Percentiles rank a stretch among this genome's conserved stretches.
Evolutionary conservation across 495 filamentous ascomycete species (phyloP).

Genomic region (Podospora fimiseda): DNA sequence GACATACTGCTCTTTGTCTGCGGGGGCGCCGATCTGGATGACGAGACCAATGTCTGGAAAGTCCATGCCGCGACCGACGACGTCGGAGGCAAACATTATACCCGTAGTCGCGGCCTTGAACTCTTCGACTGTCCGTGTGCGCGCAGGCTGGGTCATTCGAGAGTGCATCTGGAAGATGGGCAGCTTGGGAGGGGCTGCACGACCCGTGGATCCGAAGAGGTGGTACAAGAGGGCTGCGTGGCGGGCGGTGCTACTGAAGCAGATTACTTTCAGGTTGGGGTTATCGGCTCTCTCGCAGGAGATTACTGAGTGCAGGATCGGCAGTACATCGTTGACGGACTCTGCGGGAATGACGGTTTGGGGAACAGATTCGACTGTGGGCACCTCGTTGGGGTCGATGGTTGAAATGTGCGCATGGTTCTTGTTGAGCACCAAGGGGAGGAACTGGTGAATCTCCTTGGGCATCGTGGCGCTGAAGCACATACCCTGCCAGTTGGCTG

Average conservation of each 20-base stretch:
- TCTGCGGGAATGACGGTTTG: constrained; percentile 66
- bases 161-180: constrained; percentile 71
- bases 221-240: constrained; percentile 86
- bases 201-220: constrained; percentile 61
- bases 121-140: constrained; percentile 68
- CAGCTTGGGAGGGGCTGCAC: constrained; percentile 77
- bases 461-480: constrained; percentile 91
- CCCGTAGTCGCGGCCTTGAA: constrained; percentile 82
- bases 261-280: constrained; percentile 65
- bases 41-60: constrained; percentile 69
- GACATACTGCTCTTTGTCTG: constrained; percentile 70
- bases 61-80: constrained; percentile 84
- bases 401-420: constrained; percentile 87
- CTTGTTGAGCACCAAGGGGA: constrained; percentile 91
- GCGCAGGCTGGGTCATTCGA: constrained; percentile 61
- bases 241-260: constrained; percentile 97
- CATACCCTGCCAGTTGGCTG: constrained; percentile 64
- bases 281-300: constrained; percentile 89
- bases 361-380: constrained; percentile 72
- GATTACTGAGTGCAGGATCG: constrained; percentile 73
- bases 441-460: constrained; percentile 87
- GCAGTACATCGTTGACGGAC: constrained; percentile 81
- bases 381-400: constrained; percentile 89
- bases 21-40: constrained; percentile 84
- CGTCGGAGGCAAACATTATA: constrained; percentile 81